Evolutionary conservation across 225 moss, liverwort and hornwort species (phyloP), one percentile per base, ranked within the genome.

Genomic region (Physcomitrellopsis africana): DNA sequence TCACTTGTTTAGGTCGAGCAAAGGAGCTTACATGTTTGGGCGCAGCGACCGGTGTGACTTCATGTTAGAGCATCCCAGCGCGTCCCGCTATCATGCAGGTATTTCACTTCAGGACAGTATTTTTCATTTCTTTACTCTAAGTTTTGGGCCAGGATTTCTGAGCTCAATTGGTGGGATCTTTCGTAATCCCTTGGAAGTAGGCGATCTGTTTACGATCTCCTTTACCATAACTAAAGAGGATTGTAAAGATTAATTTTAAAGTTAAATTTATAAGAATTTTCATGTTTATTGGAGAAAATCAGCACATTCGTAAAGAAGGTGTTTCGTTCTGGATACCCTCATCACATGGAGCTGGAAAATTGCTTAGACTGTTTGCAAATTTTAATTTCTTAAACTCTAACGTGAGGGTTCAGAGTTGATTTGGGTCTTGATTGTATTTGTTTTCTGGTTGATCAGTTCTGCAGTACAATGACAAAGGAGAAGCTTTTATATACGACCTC

Each of bases 61-160:
- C 53, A 73, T 90, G 65, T 86, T 99, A 47, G 99, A 99, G 77
- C 95, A 99, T 85, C 95, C 99, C 49, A 90, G 90, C 32, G 81
- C 87, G 32, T 99, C 99, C 61, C 99, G 99, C 58, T 99, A 92
- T 77, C 99, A 99, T 89, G 93, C 99, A 99, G 99, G 99, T 87
- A 83, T 69, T 77, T 9, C 43, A 61, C 43, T 69, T 9, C 72
- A 74, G 19, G 19, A 27, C 11, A 41, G 8, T 43, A 18, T 68
- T 62, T 66, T 74, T 1, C 20, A 60, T 29, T 48, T 54, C 26
- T 76, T 26, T 9, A 53, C 49, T 72, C 45, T 73, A 37, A 62
- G 29, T 58, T 24, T 16, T 69, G 11, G 56, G 66, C 70, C 24
- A 56, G 66, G 49, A 42, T 77, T 11, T 53, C 6, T 53, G n/a